Evolutionary conservation across 805 yeast species (phyloP), one percentile per base, ranked within the genome.

Genomic region (Candida ulmi): DNA sequence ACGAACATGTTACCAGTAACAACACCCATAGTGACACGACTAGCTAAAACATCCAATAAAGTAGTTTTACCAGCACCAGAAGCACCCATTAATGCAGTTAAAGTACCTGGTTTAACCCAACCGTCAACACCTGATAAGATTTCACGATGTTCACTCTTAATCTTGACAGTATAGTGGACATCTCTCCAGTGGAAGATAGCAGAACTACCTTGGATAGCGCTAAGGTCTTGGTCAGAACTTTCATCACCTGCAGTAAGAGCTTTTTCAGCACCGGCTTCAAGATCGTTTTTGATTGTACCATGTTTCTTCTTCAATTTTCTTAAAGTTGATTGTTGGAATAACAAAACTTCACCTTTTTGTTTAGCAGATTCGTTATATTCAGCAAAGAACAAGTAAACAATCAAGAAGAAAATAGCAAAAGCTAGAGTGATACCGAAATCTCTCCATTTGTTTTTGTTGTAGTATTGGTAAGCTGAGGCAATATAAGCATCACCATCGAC

Each of bases 51-150:
- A 64, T 82, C 83, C 50, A 82, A 66, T 43, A 82, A 65, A 7
- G 88, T 82, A 16, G 90, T 83, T 56, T 82, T 82, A 69, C 90
- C 90, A 43, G 90, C 88, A 65, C 88, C 88, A 30, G 88, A 78
- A 15, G 82, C 80, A 50, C 88, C 86, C 83, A 78, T 78, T 37
- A 79, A 61, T 5, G 93, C 93, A 38, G 91, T 84, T 55, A 84
- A 64, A 35, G 88, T 82, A 47, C 90, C 90, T 9, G 90, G 90
- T 55, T 81, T 80, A 32, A 83, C 88, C 84, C 86, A 83, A 36
- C 91, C 93, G 55, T 81, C 86, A 41, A 84, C 85, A 44, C 74
- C 71, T 44, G 69, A 67, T 54, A 83, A 62, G 45, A 83, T 74
- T 44, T 79, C 69, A 54, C 88, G 69, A 23, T 76, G 68, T 45